Evolutionary conservation across 176 grass and related monocot genomes (phyloP).

Genomic region (Tillandsia leiboldiana): DNA sequence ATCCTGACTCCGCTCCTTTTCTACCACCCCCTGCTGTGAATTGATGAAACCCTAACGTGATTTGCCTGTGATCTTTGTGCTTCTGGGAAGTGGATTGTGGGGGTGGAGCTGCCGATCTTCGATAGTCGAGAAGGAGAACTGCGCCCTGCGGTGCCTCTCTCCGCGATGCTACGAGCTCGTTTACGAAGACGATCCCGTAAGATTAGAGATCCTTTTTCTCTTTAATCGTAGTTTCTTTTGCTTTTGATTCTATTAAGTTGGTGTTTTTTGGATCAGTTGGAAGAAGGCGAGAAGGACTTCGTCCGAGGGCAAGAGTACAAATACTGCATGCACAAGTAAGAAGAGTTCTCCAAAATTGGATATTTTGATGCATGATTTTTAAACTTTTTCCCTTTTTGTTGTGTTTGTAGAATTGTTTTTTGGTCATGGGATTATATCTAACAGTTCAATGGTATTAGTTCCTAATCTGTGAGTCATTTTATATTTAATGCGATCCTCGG

Average conservation of each 20-base stretch:
- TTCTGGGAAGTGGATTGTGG: slow-evolving; percentile 61
- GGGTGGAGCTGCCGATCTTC: slow-evolving; percentile 72
- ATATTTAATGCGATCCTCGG: too few species aligned
- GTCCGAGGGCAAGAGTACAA: slow-evolving; percentile 84
- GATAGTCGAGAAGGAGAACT: slow-evolving; percentile 84
- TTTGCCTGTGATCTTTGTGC: background rate
- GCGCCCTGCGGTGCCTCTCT: slow-evolving; percentile 81
- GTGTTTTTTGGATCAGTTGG: slow-evolving; percentile 37
- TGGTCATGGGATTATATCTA: too few species aligned
- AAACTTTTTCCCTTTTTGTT: background rate
- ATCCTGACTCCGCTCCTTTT: background rate
- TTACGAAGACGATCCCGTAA: slow-evolving; percentile 83
- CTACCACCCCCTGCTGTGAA: background rate
- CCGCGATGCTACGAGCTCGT: slow-evolving; percentile 66
- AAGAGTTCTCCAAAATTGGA: background rate
- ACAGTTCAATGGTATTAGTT: too few species aligned
- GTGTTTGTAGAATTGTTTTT: background rate
- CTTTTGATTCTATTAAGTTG: background rate
- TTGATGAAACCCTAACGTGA: slow-evolving; percentile 3
- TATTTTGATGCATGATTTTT: background rate
- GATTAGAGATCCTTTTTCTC: slow-evolving; percentile 3
- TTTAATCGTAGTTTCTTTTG: slow-evolving; percentile 7
- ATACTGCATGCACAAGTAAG: slow-evolving; percentile 97
- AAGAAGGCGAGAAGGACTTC: slow-evolving; percentile 93
- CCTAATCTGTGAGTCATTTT: too few species aligned